Conservation (phyloP, 2,329 filamentous ascomycete species). For the Ascomycota sp. region DNA sequence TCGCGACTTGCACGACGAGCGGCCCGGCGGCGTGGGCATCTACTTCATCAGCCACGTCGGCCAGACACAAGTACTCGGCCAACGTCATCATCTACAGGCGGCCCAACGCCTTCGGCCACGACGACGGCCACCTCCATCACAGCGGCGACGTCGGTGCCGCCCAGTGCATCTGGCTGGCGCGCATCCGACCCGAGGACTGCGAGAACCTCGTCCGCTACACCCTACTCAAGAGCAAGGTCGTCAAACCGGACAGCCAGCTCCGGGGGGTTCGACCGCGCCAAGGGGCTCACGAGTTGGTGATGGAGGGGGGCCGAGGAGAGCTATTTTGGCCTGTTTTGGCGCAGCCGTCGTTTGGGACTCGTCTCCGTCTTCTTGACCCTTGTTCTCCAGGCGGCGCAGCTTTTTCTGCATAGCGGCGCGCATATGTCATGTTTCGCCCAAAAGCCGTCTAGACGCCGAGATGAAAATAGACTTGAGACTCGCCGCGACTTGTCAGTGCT, state of each 20-base stretch:
- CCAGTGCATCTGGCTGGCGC: conserved; percentile 84
- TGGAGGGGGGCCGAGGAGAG: neutral
- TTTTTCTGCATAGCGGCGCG: too few species aligned
- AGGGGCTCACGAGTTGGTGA: conserved; percentile 73
- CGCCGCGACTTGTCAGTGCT: too few species aligned
- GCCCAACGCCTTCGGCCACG: conserved; percentile 34
- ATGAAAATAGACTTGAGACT: too few species aligned
- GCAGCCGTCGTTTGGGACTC: too few species aligned
- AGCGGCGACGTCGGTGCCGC: conserved; percentile 35
- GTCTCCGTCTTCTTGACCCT: too few species aligned
- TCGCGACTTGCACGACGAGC: conserved; percentile 70
- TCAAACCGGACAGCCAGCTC: conserved; percentile 73
- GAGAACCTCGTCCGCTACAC: conserved; percentile 84
- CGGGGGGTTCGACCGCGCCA: conserved; percentile 75
- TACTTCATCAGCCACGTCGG: conserved; percentile 95
- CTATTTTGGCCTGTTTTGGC: too few species aligned
- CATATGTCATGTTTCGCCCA: too few species aligned
- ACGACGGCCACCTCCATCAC: conserved; percentile 13
- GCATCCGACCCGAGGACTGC: conserved; percentile 71
- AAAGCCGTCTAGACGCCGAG: too few species aligned
- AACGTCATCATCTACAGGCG: conserved; percentile 84
- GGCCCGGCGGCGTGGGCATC: conserved; percentile 81
- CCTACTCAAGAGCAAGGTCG: conserved; percentile 77
- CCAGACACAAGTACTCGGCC: conserved; percentile 86
- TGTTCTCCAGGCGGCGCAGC: too few species aligned